phyloP scores from a whole-genome alignment of 352 stramenopile genomes.

The Thalassiosira hispida region DNA sequence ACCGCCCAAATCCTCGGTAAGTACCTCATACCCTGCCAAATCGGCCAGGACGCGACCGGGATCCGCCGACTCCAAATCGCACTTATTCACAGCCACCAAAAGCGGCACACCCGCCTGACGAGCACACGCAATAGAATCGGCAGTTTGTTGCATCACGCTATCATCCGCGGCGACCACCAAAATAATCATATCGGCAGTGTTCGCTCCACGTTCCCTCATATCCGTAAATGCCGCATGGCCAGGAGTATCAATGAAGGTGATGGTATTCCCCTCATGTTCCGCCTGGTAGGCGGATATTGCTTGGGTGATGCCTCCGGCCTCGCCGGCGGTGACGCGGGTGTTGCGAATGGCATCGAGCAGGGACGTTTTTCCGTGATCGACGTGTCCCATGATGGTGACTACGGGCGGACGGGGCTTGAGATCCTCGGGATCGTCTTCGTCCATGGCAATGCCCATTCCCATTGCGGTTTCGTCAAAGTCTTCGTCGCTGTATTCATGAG shows the following conservation, averaged over 20 bases:
- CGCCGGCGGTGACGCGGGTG: constrained; percentile 89
- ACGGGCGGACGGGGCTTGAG: constrained; percentile 90
- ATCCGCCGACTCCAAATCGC: constrained; percentile 87
- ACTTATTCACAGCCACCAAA: constrained; percentile 98
- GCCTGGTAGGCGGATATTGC: constrained; percentile 97
- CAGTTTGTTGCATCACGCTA: constrained; percentile 97
- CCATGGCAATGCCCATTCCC: constrained; percentile 69
- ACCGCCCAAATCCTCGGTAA: constrained; percentile 93
- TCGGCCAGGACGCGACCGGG: constrained; percentile 84
- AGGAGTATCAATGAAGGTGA: constrained; percentile 97
- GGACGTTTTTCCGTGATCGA: constrained; percentile 99
- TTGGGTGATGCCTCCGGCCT: constrained; percentile 99
- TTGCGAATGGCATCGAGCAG: constrained; percentile 96
- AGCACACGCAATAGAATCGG: constrained; percentile 95
- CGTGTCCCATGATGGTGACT: constrained; percentile 99
- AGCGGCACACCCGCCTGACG: constrained; percentile 94
- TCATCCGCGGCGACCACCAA: constrained; percentile 98
- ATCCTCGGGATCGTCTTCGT: constrained; percentile 80
- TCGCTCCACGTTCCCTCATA: constrained; percentile 95
- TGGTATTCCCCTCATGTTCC: constrained; percentile 68
- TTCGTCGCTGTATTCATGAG: constrained; percentile 39
- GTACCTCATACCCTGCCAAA: constrained; percentile 92
- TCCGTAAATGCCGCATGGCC: constrained; percentile 99
- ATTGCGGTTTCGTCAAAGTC: constrained; percentile 69
- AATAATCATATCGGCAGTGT: constrained; percentile 97